A percentile compares a stretch with the other conserved stretches of the same genome.
Conservation (phyloP, 768 basidiomycete genomes). For the Suillus decipiens region DNA sequence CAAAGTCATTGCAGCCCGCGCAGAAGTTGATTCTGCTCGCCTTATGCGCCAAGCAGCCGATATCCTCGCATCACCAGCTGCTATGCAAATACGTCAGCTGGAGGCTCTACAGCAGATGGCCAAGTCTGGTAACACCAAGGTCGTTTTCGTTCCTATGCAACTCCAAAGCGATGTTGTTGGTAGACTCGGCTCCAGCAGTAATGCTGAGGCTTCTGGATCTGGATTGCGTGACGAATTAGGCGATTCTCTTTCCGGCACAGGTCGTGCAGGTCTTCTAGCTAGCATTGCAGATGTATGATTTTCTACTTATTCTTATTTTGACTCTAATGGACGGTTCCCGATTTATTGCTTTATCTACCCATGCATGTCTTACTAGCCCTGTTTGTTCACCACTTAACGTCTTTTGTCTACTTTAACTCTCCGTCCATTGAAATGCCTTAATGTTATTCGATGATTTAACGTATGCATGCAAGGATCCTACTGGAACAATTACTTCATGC, state of each 20-base stretch:
- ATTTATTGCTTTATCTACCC: neutral
- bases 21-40: constrained; percentile 92
- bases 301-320: neutral
- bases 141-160: constrained; percentile 94
- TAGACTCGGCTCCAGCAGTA: constrained; percentile 38
- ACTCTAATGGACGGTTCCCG: neutral
- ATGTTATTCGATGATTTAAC: constrained; percentile 4
- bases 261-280: constrained; percentile 29
- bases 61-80: constrained; percentile 90
- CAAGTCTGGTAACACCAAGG: constrained; percentile 83
- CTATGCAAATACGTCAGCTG: constrained; percentile 97
- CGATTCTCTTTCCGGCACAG: constrained; percentile 26
- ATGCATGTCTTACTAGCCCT: neutral
- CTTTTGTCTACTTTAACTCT: neutral
- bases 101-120: constrained; percentile 97
- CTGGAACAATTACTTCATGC: neutral
- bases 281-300: constrained; percentile 26
- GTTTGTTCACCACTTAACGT: neutral
- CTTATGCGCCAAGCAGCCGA: constrained; percentile 98
- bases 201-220: constrained; percentile 24
- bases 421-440: neutral
- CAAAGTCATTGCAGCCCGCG: constrained; percentile 94
- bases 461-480: neutral
- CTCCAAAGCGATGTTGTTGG: constrained; percentile 71
- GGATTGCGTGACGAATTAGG: constrained; percentile 23